phyloP scores from a whole-genome alignment of 2,329 filamentous ascomycete species.

The Fusarium praegraminearum region DNA sequence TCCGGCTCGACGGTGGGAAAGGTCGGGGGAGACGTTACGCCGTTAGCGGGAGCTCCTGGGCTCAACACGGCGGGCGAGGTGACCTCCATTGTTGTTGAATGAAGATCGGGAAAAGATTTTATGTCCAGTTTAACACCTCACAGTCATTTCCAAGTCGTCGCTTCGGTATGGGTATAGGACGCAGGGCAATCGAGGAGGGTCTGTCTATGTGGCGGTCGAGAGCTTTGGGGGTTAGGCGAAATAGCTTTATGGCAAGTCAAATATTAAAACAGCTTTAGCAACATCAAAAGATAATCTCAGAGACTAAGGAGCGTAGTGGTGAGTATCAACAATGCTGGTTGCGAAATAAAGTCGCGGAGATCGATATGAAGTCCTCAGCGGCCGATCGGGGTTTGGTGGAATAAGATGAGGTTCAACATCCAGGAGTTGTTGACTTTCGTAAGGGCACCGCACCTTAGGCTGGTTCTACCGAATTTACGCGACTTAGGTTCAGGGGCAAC shows the following conservation, averaged over 20 bases:
- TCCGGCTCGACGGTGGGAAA: conserved; percentile 74
- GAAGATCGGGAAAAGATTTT: conserved; percentile 25
- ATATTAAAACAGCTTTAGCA: conserved; percentile 38
- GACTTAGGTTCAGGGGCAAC: conserved; percentile 44
- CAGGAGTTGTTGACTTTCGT: conserved; percentile 49
- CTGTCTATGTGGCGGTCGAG: conserved; percentile 22
- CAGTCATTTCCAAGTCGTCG: conserved; percentile 49
- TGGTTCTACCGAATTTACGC: conserved; percentile 45
- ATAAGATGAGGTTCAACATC: conserved; percentile 43
- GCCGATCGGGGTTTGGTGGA: conserved; percentile 28
- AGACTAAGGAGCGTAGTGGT: conserved; percentile 41
- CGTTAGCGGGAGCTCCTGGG: conserved; percentile 58
- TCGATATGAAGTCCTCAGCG: conserved; percentile 31
- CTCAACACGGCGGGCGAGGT: conserved; percentile 59
- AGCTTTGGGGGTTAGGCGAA: conserved; percentile 28
- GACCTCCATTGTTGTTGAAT: conserved; percentile 64
- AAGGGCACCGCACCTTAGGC: conserved; percentile 21
- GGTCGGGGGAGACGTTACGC: conserved; percentile 55
- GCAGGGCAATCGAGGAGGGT: conserved; percentile 21
- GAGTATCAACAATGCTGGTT: conserved; percentile 18
- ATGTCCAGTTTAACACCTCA: conserved; percentile 39
- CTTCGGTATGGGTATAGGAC: conserved; percentile 23
- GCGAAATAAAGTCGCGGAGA: conserved; percentile 28
- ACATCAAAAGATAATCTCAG: conserved; percentile 24
- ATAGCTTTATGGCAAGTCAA: conserved; percentile 32